phyloP scores from a whole-genome alignment of 306 rosid genomes.

The Cucurbita moschata region DNA sequence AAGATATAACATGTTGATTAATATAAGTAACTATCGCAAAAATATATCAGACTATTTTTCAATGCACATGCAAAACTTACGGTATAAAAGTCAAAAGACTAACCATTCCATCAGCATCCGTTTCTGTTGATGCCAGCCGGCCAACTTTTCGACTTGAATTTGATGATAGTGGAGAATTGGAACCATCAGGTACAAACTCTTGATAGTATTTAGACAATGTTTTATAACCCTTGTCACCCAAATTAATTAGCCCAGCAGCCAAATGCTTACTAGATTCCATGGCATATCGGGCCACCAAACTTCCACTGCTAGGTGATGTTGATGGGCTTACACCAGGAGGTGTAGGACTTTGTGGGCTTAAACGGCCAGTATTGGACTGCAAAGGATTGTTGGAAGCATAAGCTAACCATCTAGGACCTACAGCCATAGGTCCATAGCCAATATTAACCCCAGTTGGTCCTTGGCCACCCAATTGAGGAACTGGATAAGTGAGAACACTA shows the following conservation, averaged over 20 bases:
- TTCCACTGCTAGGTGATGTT: conserved; percentile 84
- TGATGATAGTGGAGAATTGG: conserved; percentile 75
- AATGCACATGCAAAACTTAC: background rate
- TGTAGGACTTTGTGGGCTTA: conserved; percentile 85
- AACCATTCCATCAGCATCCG: conserved; percentile 82
- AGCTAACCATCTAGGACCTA: conserved; percentile 93
- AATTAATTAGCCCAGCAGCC: conserved; percentile 72
- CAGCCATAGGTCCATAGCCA: conserved; percentile 95
- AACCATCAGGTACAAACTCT: conserved; percentile 81
- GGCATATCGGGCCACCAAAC: conserved; percentile 86
- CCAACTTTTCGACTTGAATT: conserved; percentile 67
- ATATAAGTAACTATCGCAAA: background rate
- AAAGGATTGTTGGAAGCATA: conserved; percentile 76
- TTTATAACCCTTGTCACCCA: conserved; percentile 90
- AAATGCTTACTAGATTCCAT: conserved; percentile 96
- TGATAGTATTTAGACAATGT: conserved; percentile 85
- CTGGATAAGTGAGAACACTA: conserved; percentile 90
- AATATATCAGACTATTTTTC: background rate
- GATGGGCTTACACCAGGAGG: conserved; percentile 90
- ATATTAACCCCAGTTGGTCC: conserved; percentile 73
- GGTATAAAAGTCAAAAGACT: conserved; percentile 23
- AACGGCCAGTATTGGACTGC: conserved; percentile 48
- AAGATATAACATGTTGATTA: background rate
- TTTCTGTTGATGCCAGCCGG: conserved; percentile 49
- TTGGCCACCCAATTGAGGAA: conserved; percentile 85